Base-by-base conservation (phyloP, 2,329 filamentous ascomycete species). In the Colletotrichum agaves region DNA sequence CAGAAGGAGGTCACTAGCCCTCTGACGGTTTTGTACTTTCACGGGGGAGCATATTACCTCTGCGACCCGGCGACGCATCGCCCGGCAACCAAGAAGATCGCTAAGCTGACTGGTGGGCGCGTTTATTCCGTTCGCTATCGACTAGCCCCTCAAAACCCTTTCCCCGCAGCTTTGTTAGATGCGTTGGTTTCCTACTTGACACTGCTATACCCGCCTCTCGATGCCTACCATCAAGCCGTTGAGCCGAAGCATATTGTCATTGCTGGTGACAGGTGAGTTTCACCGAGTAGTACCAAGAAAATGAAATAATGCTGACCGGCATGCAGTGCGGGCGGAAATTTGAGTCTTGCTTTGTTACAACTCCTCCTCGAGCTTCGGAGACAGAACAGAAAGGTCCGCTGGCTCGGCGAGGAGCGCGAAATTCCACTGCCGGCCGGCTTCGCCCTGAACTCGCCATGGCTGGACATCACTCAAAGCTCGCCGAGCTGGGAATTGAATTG, bases 121-220 rank as follows among this genome's bases (percentile, higher is more conserved):
- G 88, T 89, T 43, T 92, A 92, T 78, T 90, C 86, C 33, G 88
- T 94, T 5, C 86, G 91, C 3, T 95, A 95, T 78, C 85, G 93
- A 5, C 84, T 96, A 3, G 87, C 91, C 12, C 93, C 93, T 0
- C 90, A 94, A 75, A 80, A 90, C 67, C 87, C 91, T 0, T 96
- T 96, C 75, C 93, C 93, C 0, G 83, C 90, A 0, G 91, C 91
- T 2, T 78, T 96, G 6, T 80, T 95, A 47, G 93, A 96, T 74
- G 91, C 87, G 1, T 78, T 95, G 10, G 82, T 90, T 35, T 88
- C 91, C 0, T 96, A 95, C 74, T 83, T 96, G 39, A 87, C 87
- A 0, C 82, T 94, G 6, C 82, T 96, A 1, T 90, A 93, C 72
- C 93, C 93, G 12, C 90, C 91, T 0, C 82, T 87, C 0, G 90